Percentiles rank a stretch among this genome's conserved stretches.
Conservation (phyloP, 108 stramenopile species). For the Skeletonema menzelii region DNA sequence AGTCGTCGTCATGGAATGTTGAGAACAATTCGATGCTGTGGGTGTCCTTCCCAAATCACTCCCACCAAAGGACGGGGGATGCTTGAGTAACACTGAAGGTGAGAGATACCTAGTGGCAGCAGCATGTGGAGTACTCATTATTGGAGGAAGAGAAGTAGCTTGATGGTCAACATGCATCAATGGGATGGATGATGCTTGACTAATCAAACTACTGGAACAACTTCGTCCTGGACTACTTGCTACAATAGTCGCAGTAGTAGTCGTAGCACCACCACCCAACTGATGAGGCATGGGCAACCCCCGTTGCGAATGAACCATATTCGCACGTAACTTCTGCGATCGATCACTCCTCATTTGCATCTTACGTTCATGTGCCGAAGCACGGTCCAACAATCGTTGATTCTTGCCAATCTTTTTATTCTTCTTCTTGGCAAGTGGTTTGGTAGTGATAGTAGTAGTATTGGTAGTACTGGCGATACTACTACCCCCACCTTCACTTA, state of each 20-base stretch:
- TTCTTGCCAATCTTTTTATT: constrained; percentile 23
- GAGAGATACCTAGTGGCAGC: not conserved
- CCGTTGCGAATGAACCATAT: constrained; percentile 29
- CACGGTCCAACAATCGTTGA: constrained; percentile 30
- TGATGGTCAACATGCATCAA: constrained; percentile 1
- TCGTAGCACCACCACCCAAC: not conserved
- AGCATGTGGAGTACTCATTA: not conserved
- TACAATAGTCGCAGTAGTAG: not conserved
- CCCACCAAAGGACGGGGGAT: not conserved
- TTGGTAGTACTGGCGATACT: not conserved
- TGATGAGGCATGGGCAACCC: too few relatives aligned
- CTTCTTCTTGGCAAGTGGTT: constrained; percentile 1
- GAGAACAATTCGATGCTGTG: constrained; percentile 35
- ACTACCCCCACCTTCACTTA: constrained; percentile 18
- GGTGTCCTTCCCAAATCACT: constrained; percentile 21
- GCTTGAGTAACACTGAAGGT: not conserved
- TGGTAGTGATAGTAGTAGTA: not conserved
- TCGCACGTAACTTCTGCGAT: constrained; percentile 20
- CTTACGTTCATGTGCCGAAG: constrained; percentile 37
- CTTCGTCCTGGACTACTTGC: not conserved
- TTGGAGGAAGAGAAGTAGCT: too few relatives aligned
- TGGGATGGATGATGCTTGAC: not conserved
- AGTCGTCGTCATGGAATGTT: not conserved
- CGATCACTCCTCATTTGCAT: constrained; percentile 20
- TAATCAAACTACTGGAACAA: not conserved